These are phyloP conservation scores for Colletotrichum karsti DNA, from an alignment of 2,329 filamentous ascomycete genomes.

Conservation along the genomic window DNA sequence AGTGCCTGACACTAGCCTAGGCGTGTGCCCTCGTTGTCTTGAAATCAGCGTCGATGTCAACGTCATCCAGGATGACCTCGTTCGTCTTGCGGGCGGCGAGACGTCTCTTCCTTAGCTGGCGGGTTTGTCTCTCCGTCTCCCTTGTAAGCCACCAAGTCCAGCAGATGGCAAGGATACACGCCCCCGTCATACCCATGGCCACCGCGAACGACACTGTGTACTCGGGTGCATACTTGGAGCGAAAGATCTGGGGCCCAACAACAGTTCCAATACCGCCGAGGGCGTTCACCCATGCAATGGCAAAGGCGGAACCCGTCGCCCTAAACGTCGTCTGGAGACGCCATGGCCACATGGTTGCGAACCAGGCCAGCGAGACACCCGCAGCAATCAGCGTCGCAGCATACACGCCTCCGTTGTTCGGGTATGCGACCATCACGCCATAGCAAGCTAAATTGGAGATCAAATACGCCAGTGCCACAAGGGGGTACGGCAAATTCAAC, in stretches of 20 bases:
- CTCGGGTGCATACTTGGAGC: neutral
- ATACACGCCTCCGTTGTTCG: conserved; percentile 54
- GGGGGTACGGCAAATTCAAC: neutral
- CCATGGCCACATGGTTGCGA: conserved; percentile 61
- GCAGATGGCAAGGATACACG: conserved; percentile 48
- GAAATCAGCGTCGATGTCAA: neutral
- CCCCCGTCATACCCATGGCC: conserved; percentile 51
- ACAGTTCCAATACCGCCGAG: conserved; percentile 58
- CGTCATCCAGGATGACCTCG: neutral
- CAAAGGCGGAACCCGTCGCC: conserved; percentile 58
- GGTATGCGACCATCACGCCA: conserved; percentile 52
- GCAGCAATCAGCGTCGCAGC: conserved; percentile 54
- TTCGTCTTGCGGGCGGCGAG: neutral
- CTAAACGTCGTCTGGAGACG: conserved; percentile 54
- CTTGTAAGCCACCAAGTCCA: conserved; percentile 55
- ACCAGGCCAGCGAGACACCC: conserved; percentile 51
- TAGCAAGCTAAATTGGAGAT: conserved; percentile 35
- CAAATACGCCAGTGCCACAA: neutral
- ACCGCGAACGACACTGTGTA: neutral
- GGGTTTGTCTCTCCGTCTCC: conserved; percentile 52
- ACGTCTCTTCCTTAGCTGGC: conserved; percentile 33
- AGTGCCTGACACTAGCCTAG: neutral
- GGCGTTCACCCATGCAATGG: conserved; percentile 57
- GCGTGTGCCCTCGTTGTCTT: neutral
- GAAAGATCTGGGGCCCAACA: conserved; percentile 48